phyloP scores from a whole-genome alignment of 257 asterid genomes.

The Jacaranda copaia region DNA sequence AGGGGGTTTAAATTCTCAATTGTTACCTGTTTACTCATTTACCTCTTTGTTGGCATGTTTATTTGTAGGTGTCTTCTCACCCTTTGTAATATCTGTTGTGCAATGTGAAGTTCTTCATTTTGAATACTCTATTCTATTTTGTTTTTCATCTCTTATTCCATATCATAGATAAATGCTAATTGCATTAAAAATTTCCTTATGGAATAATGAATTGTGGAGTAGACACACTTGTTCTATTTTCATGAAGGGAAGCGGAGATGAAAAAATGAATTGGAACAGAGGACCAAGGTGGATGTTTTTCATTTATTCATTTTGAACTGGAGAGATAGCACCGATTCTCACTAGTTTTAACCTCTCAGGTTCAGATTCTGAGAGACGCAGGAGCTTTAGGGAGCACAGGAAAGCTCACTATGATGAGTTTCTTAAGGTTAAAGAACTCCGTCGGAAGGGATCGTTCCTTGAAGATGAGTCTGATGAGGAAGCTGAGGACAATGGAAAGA shows the following conservation, averaged over 20 bases:
- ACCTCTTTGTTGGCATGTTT: constrained; percentile 16
- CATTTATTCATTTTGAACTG: not conserved
- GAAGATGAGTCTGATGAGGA: constrained; percentile 67
- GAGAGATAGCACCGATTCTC: not conserved
- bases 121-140: too few species aligned
- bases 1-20: not conserved
- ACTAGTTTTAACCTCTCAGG: constrained; percentile 40
- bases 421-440: constrained; percentile 71
- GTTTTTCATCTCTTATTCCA: too few species aligned
- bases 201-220: too few species aligned
- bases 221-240: too few species aligned
- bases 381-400: constrained; percentile 77
- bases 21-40: not conserved
- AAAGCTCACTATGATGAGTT: constrained; percentile 93
- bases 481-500: constrained; percentile 31
- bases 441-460: constrained; percentile 58
- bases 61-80: not conserved
- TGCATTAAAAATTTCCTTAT: too few species aligned
- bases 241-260: too few species aligned
- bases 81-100: not conserved
- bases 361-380: constrained; percentile 62
- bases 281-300: not conserved
- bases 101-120: not conserved
- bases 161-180: too few species aligned
- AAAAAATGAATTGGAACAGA: too few species aligned